phyloP scores from a whole-genome alignment of 2,329 filamentous ascomycete species.

The Aspergillus clavatus region DNA sequence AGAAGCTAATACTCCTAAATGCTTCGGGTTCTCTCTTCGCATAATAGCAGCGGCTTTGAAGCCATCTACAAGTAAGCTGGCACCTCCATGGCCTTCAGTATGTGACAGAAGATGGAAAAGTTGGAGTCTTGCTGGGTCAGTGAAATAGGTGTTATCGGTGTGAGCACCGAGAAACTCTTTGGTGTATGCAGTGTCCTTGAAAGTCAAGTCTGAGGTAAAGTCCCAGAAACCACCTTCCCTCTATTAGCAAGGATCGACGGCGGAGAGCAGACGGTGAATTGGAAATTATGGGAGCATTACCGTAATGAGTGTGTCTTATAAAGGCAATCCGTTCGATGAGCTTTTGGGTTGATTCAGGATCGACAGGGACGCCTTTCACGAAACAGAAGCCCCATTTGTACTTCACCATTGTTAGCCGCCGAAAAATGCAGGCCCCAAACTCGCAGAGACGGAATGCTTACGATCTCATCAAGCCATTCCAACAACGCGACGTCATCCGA shows the following conservation, averaged over 20 bases:
- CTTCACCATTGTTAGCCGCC: slow-evolving; percentile 39
- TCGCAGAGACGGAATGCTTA: slow-evolving; percentile 16
- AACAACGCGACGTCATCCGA: slow-evolving; percentile 52
- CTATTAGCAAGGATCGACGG: background rate
- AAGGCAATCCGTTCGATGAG: slow-evolving; percentile 78
- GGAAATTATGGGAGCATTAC: slow-evolving; percentile 44
- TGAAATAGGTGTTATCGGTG: slow-evolving; percentile 95
- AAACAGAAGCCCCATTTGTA: slow-evolving; percentile 70
- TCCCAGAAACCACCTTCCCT: slow-evolving; percentile 64
- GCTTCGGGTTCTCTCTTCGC: slow-evolving; percentile 47
- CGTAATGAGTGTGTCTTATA: slow-evolving; percentile 88
- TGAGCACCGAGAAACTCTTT: slow-evolving; percentile 76
- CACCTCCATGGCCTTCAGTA: slow-evolving; percentile 60
- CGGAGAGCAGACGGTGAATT: background rate
- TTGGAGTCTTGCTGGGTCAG: slow-evolving; percentile 83
- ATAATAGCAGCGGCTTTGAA: slow-evolving; percentile 67
- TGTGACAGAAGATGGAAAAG: slow-evolving; percentile 89
- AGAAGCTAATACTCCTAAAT: slow-evolving; percentile 55
- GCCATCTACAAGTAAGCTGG: slow-evolving; percentile 79
- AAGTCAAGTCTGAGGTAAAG: slow-evolving; percentile 82
- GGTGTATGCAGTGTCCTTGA: slow-evolving; percentile 89
- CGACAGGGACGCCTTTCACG: slow-evolving; percentile 63
- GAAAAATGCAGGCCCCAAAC: background rate
- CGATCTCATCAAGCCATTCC: slow-evolving; percentile 59
- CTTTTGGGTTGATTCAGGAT: slow-evolving; percentile 65